Percentiles rank a stretch among this genome's conserved stretches.
These are phyloP conservation scores for Xylaria nigripes DNA, from an alignment of 495 filamentous ascomycete species.

Conservation along the genomic window DNA sequence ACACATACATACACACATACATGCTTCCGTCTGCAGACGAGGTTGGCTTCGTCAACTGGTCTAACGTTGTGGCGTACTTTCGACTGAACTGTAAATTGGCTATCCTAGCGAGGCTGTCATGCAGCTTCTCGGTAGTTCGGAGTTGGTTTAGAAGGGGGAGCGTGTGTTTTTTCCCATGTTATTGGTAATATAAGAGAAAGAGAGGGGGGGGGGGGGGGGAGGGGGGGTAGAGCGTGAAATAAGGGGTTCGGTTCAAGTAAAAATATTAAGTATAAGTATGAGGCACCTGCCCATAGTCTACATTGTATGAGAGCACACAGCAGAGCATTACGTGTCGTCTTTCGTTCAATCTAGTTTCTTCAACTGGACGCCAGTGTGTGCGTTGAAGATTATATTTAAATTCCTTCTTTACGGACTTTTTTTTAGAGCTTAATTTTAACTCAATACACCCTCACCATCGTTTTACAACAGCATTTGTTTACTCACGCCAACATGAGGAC, in stretches of 20 bases:
- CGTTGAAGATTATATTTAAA: neutral
- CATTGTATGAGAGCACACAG: neutral
- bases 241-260: too few species aligned
- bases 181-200: neutral
- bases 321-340: neutral
- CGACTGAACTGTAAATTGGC: too few species aligned
- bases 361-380: neutral
- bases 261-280: neutral
- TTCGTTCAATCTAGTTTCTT: neutral
- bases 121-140: neutral
- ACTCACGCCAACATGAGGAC: conserved; percentile 11
- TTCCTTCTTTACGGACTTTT: neutral
- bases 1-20: neutral
- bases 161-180: neutral
- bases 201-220: neutral
- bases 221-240: neutral
- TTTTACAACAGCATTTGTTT: neutral
- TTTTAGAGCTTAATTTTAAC: neutral
- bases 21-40: neutral
- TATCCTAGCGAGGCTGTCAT: neutral
- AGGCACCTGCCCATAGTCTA: neutral
- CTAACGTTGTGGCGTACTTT: too few species aligned
- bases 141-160: neutral
- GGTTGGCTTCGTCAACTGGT: neutral
- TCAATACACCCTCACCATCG: neutral